Conservation (phyloP, 176 grass and related monocot species). For the Oryza punctata region DNA sequence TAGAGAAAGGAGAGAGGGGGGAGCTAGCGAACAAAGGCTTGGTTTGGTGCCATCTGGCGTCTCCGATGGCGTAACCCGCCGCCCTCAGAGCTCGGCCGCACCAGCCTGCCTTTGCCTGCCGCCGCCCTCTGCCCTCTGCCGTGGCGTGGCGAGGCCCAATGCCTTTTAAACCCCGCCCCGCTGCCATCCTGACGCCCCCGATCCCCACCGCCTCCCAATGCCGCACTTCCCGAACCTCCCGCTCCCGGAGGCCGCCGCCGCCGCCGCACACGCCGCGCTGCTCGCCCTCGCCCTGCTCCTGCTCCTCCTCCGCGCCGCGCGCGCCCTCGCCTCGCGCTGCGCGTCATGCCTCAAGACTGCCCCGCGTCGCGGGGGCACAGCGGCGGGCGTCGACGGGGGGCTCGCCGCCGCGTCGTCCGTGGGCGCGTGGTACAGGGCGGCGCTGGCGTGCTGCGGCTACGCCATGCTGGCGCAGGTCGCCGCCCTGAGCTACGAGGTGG, state of each 20-base stretch:
- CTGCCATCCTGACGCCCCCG: slow-evolving; percentile 29
- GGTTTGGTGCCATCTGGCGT: slow-evolving; percentile 33
- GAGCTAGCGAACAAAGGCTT: slow-evolving; percentile 34
- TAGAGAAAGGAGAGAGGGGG: no score
- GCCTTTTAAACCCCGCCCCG: slow-evolving; percentile 62
- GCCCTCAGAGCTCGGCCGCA: slow-evolving; percentile 11
- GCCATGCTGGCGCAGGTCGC: slow-evolving; percentile 54
- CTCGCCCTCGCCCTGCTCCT: slow-evolving; percentile 56
- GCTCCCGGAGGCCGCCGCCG: slow-evolving; percentile 56
- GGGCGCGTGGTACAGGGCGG: slow-evolving; percentile 38
- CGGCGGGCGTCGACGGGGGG: not conserved
- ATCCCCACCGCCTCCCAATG: slow-evolving; percentile 53
- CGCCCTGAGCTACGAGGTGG: slow-evolving; percentile 65
- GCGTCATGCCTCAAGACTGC: slow-evolving; percentile 50
- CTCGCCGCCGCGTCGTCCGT: slow-evolving; percentile 8
- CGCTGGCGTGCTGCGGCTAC: slow-evolving; percentile 61
- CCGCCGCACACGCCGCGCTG: slow-evolving; percentile 55
- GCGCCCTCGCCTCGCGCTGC: slow-evolving; percentile 50
- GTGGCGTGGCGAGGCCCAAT: slow-evolving; percentile 46
- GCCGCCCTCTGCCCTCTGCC: not conserved
- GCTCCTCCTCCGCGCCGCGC: slow-evolving; percentile 46
- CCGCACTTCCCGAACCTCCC: slow-evolving; percentile 44
- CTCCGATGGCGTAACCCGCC: slow-evolving; percentile 50
- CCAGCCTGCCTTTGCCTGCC: not conserved
- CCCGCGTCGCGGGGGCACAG: not conserved